A percentile compares a stretch with the other conserved stretches of the same genome.
These are phyloP conservation scores for Mortierella hygrophila DNA, from an alignment of 192 early-diverging fungal genomes.

Conservation along the genomic window DNA sequence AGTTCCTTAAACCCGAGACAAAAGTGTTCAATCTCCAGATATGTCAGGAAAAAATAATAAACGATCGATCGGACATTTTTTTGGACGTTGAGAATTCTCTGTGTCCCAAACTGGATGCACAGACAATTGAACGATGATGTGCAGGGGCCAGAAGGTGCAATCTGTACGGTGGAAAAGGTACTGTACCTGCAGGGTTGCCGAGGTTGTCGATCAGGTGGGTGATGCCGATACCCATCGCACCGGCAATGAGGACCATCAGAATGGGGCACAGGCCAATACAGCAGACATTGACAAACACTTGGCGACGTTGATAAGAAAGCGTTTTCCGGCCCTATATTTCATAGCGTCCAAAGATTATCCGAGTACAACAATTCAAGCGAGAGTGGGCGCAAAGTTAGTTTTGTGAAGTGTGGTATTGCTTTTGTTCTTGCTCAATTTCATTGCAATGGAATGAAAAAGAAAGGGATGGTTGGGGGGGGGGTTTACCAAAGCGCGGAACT, in stretches of 20 bases:
- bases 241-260: constrained; percentile 77
- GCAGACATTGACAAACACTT: constrained; percentile 80
- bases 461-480: not conserved
- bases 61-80: constrained; percentile 1
- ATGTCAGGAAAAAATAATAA: not conserved
- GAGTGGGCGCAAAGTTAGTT: not conserved
- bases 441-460: not conserved
- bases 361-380: not conserved
- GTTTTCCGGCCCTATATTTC: constrained; percentile 68
- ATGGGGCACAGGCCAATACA: constrained; percentile 76
- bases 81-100: not conserved
- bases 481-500: constrained; percentile 57
- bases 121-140: not conserved
- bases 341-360: not conserved
- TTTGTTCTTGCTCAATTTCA: not conserved
- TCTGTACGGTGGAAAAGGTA: not conserved
- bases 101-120: not conserved
- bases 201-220: constrained; percentile 64
- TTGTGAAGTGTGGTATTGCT: not conserved
- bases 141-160: not conserved
- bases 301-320: constrained; percentile 76
- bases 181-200: constrained; percentile 58
- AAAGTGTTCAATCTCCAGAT: not conserved
- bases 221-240: constrained; percentile 66
- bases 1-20: not conserved